Conservation (phyloP, 177 flowering plant genomes). For the Vitis hybrid region DNA sequence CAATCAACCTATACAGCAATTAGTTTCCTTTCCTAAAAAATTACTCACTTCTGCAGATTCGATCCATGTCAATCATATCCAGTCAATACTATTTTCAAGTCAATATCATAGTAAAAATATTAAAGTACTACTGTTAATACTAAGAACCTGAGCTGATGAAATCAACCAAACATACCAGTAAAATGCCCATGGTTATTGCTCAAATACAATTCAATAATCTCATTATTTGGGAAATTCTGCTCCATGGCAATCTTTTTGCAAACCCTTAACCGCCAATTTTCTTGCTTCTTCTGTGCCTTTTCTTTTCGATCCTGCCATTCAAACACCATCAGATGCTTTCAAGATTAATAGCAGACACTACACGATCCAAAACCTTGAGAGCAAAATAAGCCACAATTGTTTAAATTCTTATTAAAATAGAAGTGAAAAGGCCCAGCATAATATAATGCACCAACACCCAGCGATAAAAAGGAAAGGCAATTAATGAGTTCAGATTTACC, state of each 20-base stretch:
- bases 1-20: background rate
- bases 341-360: background rate
- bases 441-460: background rate
- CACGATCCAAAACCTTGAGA: background rate
- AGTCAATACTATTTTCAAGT: background rate
- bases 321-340: constrained; percentile 9
- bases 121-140: background rate
- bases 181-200: constrained; percentile 38
- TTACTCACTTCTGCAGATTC: too few relatives aligned
- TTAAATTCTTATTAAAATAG: background rate
- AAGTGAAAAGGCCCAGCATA: background rate
- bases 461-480: background rate
- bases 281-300: constrained; percentile 57
- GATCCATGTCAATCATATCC: too few relatives aligned
- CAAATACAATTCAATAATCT: constrained; percentile 73
- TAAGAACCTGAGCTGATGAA: background rate
- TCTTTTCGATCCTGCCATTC: constrained; percentile 45
- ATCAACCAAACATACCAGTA: constrained; percentile 39
- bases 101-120: background rate
- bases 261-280: constrained; percentile 61
- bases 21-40: too few relatives aligned
- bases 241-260: constrained; percentile 63
- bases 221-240: constrained; percentile 67
- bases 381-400: background rate
- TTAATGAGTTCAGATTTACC: constrained; percentile 35